Conservation (phyloP, 805 yeast species). For the Dipodascopsis uninucleata region DNA sequence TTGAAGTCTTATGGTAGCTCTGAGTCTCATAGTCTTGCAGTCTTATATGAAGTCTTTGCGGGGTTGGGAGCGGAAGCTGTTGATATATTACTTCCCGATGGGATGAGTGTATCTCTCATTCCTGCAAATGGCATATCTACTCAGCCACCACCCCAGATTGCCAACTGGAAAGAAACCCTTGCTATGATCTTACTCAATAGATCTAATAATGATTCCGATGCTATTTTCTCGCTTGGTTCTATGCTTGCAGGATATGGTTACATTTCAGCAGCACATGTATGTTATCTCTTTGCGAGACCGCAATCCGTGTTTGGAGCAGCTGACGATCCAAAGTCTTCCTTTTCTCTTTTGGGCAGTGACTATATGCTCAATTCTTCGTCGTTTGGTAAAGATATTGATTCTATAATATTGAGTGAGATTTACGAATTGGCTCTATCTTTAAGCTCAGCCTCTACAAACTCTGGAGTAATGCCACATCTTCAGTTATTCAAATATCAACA, state of each 20-base stretch:
- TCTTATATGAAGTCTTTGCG: conserved; percentile 58
- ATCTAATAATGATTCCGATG: conserved; percentile 32
- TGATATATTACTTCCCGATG: conserved; percentile 22
- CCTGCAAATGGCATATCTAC: conserved; percentile 5
- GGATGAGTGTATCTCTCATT: conserved; percentile 11
- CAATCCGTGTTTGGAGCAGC: conserved; percentile 31
- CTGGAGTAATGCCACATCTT: conserved; percentile 46
- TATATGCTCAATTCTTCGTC: conserved; percentile 38
- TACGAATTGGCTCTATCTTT: conserved; percentile 55
- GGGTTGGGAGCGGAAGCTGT: conserved; percentile 55
- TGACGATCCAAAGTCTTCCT: conserved; percentile 23
- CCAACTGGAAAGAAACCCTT: conserved; percentile 36
- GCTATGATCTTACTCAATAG: conserved; percentile 34
- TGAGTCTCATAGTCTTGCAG: conserved; percentile 46
- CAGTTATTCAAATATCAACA: conserved; percentile 60
- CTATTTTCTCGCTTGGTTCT: conserved; percentile 39
- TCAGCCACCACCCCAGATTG: conserved; percentile 13
- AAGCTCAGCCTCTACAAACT: conserved; percentile 33
- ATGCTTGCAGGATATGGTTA: conserved; percentile 39
- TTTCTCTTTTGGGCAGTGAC: conserved; percentile 33
- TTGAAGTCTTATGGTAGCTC: conserved; percentile 39
- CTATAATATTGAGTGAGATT: conserved; percentile 59
- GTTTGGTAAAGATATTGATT: conserved; percentile 46
- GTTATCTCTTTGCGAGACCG: conserved; percentile 36
- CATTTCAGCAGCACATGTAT: conserved; percentile 42